Base-by-base conservation (phyloP, 257 asterid genomes). In the Primulina tabacum region DNA sequence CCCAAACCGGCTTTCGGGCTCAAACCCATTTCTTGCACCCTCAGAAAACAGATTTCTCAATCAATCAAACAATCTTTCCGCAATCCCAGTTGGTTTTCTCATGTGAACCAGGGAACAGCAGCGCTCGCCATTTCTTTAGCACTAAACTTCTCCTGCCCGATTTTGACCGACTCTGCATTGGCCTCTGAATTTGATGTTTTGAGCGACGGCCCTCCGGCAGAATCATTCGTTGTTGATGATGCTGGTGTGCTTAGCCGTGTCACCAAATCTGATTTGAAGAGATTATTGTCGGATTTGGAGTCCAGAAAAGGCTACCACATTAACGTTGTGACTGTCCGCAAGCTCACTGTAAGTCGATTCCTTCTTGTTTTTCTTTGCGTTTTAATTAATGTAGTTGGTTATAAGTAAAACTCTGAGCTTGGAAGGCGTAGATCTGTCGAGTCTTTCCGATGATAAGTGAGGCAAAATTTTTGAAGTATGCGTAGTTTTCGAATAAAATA, bases 201-300 rank as follows among this genome's bases (percentile, higher is more conserved):
- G 10, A 93, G 75, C 68, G 97, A 89, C 28, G 91, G 86, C 65
- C 97, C 99, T 1, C 88, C 97, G 0, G 82, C 86, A 33, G 99
- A 90, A 1, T 68, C 93, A 4, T 90, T 79, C 76, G 96, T 91
- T 5, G 65, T 87, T 67, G 99, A 91, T 68, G 99, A 93, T 74
- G 99, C 99, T 32, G 96, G 96, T 32, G 99, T 93, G 18, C 99
- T 94, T 29, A 91, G 96, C 82, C 88, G 96, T 12, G 84, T 89
- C 7, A 94, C 99, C 1, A 88, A 78, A 65, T 91, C 97, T 35
- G 99, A 94, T 64, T 70, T 94, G 89, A 91, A 91, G 83, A 82
- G 84, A 74, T 77, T 91, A 80, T 62, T 94, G 74, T 70, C 92
- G 26, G 97, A 88, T 86, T 88, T 94, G 82, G 99, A 91, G 86